phyloP scores from a whole-genome alignment of 331 rosid species.

The Ulmus americana region DNA sequence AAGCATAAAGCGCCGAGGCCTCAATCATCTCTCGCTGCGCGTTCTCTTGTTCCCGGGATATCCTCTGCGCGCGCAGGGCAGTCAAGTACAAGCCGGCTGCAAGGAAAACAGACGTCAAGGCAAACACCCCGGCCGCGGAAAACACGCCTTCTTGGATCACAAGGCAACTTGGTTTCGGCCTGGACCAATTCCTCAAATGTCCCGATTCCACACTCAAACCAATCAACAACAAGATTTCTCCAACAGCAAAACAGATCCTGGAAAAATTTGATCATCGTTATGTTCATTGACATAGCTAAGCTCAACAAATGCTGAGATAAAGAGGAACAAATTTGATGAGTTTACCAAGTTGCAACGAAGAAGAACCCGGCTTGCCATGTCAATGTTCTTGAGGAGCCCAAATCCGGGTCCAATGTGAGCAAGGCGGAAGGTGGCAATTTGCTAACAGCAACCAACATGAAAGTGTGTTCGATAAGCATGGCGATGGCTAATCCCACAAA shows the following conservation, averaged over 20 bases:
- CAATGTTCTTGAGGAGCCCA: slow-evolving; percentile 47
- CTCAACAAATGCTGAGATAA: background rate
- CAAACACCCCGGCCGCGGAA: slow-evolving; percentile 65
- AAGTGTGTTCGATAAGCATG: slow-evolving; percentile 56
- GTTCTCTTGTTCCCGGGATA: slow-evolving; percentile 36
- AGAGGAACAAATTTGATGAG: background rate
- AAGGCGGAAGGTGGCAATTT: slow-evolving; percentile 59
- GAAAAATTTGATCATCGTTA: background rate
- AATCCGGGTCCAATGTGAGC: slow-evolving; percentile 47
- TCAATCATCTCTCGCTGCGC: slow-evolving; percentile 50
- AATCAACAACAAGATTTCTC: slow-evolving; percentile 60
- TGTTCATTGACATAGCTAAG: background rate
- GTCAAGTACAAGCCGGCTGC: slow-evolving; percentile 68
- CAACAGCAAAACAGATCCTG: slow-evolving; percentile 82
- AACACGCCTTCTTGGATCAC: slow-evolving; percentile 55
- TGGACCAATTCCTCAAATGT: slow-evolving; percentile 62
- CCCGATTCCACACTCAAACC: slow-evolving; percentile 81
- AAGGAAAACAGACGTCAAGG: slow-evolving; percentile 60
- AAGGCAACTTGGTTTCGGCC: slow-evolving; percentile 52
- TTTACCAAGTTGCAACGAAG: slow-evolving; percentile 76
- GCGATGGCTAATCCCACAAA: slow-evolving; percentile 70
- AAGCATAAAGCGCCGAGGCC: slow-evolving; percentile 44
- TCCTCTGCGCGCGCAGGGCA: slow-evolving; percentile 55
- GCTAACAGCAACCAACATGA: slow-evolving; percentile 60
- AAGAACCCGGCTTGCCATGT: slow-evolving; percentile 72